Evolutionary conservation across 148 eudicot genomes (phyloP).

Genomic region (Vaccinium darrowii): DNA sequence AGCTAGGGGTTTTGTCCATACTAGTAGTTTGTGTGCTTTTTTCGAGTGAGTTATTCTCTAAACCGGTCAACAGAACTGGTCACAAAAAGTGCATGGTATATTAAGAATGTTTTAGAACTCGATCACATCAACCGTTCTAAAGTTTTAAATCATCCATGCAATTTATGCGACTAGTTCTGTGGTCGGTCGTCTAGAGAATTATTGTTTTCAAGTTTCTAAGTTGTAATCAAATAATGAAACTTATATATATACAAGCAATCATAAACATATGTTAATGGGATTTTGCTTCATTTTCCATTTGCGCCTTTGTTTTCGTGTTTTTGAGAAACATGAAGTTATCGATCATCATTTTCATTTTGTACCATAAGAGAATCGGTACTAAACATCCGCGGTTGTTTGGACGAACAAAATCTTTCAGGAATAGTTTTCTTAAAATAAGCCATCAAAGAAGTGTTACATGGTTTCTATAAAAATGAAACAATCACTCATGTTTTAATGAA

Average conservation of each 20-base stretch:
- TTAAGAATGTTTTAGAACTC: neutral
- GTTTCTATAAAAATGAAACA: neutral
- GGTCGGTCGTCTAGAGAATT: neutral
- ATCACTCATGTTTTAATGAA: no score
- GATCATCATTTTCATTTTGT: neutral
- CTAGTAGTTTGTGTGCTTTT: neutral
- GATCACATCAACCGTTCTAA: neutral
- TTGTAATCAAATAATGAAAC: conserved; percentile 15
- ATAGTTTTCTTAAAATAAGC: neutral
- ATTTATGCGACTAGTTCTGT: neutral
- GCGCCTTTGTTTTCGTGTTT: neutral
- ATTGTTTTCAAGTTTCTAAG: neutral
- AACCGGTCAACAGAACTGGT: neutral
- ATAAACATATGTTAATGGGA: neutral
- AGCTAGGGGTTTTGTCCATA: neutral
- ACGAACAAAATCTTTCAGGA: neutral
- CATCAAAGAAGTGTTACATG: no score
- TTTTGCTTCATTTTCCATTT: neutral
- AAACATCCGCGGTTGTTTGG: neutral
- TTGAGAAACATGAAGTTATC: neutral
- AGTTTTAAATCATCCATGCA: neutral
- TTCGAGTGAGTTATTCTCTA: neutral
- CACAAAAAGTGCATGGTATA: neutral
- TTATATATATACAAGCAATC: neutral
- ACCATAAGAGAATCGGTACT: neutral